A percentile compares a stretch with the other conserved stretches of the same genome.
Evolutionary conservation across 768 basidiomycete species (phyloP).

Genomic region (Mycena galericulata): DNA sequence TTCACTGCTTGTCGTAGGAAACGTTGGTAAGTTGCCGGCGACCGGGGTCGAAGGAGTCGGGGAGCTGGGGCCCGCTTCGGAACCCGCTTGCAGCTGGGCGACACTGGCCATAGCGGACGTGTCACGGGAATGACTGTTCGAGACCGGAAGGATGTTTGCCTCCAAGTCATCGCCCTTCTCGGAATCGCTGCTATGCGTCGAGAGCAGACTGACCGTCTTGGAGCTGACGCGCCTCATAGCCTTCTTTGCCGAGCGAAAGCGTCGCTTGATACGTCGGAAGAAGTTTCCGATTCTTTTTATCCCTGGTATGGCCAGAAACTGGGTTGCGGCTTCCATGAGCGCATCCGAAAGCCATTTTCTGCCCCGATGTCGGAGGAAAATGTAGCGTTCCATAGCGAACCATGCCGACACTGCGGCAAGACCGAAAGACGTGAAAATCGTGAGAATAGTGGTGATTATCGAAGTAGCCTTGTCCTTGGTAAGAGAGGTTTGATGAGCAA

Average conservation of each 20-base stretch:
- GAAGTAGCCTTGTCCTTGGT: slow-evolving; percentile 69
- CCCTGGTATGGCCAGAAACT: slow-evolving; percentile 47
- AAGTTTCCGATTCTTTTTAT: slow-evolving; percentile 35
- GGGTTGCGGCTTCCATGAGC: slow-evolving; percentile 57
- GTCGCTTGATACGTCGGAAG: slow-evolving; percentile 32
- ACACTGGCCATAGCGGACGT: slow-evolving; percentile 33
- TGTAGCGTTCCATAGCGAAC: slow-evolving; percentile 79
- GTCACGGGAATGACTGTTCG: slow-evolving; percentile 31
- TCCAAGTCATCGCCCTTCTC: slow-evolving; percentile 45
- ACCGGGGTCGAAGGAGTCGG: background rate
- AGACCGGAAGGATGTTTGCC: slow-evolving; percentile 41
- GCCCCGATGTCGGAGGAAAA: slow-evolving; percentile 71
- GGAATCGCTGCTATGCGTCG: slow-evolving; percentile 39
- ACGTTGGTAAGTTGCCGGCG: slow-evolving; percentile 19
- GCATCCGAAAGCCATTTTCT: slow-evolving; percentile 79
- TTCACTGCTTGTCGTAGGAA: background rate
- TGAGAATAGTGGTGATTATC: slow-evolving; percentile 81
- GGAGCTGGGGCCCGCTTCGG: slow-evolving; percentile 4
- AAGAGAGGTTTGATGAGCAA: background rate
- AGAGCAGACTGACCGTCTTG: slow-evolving; percentile 39
- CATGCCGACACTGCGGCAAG: slow-evolving; percentile 77
- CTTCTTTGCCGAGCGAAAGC: slow-evolving; percentile 33
- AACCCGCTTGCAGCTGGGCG: slow-evolving; percentile 33
- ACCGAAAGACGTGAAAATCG: slow-evolving; percentile 78
- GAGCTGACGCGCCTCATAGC: slow-evolving; percentile 39